Conservation (phyloP, 257 asterid genomes). For the Primulina eburnea region DNA sequence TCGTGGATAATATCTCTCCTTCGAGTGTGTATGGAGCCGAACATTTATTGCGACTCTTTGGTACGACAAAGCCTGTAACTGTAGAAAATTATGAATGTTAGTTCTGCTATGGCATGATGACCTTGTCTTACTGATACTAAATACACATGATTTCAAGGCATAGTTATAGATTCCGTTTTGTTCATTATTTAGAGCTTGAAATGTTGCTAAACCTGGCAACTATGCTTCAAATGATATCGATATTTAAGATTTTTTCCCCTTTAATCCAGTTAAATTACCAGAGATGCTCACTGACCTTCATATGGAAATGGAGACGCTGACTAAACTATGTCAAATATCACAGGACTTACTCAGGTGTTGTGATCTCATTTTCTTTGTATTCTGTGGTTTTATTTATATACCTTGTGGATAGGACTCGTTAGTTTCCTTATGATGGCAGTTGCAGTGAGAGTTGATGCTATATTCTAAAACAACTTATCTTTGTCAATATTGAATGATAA, state of each 20-base stretch:
- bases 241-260: conserved; percentile 10
- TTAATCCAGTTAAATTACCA: conserved; percentile 64
- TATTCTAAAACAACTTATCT: too few species aligned
- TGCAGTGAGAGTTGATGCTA: too few species aligned
- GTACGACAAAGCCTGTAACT: conserved; percentile 34
- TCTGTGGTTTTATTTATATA: not conserved
- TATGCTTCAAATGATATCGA: conserved; percentile 12
- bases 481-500: not conserved
- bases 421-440: not conserved
- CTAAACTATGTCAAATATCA: conserved; percentile 47
- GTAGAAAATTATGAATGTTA: conserved; percentile 5
- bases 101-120: not conserved
- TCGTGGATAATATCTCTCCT: conserved; percentile 45
- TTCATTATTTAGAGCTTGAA: not conserved
- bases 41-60: conserved; percentile 74
- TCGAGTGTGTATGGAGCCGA: conserved; percentile 73
- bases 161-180: not conserved
- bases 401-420: too few species aligned
- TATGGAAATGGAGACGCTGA: conserved; percentile 44
- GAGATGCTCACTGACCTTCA: conserved; percentile 45
- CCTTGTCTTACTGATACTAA: not conserved
- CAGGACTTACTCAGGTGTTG: conserved; percentile 57
- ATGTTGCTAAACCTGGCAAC: conserved; percentile 1
- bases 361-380: conserved; percentile 2
- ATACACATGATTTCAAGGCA: not conserved